These are phyloP conservation scores for Mycena indigotica DNA, from an alignment of 768 basidiomycete species.

Conservation along the genomic window DNA sequence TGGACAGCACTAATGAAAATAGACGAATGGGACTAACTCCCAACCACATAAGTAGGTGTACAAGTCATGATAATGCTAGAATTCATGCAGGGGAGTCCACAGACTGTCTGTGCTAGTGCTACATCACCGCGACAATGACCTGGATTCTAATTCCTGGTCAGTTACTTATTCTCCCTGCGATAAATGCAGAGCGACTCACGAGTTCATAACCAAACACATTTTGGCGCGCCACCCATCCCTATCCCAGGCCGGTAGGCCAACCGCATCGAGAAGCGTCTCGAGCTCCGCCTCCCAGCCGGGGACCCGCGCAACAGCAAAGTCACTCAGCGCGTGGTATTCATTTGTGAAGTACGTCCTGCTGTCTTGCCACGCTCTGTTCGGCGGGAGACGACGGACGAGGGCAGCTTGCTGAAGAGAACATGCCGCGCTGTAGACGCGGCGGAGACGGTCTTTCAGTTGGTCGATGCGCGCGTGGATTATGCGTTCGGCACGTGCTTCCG, in stretches of 20 bases:
- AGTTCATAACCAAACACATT: conserved; percentile 11
- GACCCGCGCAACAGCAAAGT: neutral
- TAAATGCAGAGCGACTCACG: conserved; percentile 6
- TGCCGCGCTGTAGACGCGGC: conserved; percentile 1
- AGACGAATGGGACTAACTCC: too few species aligned
- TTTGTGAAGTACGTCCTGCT: conserved; percentile 8
- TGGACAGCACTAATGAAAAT: too few species aligned
- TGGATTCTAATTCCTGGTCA: neutral
- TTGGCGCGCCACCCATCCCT: conserved; percentile 9
- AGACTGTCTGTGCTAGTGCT: conserved; percentile 4
- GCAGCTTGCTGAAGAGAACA: conserved; percentile 12
- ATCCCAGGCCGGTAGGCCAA: conserved; percentile 11
- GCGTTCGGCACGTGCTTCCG: neutral
- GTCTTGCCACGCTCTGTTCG: neutral
- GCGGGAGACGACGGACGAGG: neutral
- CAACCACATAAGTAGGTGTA: too few species aligned
- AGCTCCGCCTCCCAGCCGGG: conserved; percentile 16
- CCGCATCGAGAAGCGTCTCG: conserved; percentile 7
- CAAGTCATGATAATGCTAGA: too few species aligned
- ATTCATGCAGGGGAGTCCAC: conserved; percentile 4
- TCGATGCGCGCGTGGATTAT: conserved; percentile 13
- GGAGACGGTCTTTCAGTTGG: conserved; percentile 9
- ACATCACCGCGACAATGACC: conserved; percentile 13
- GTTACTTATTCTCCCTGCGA: neutral
- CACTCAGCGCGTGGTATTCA: neutral